Percentiles rank a stretch among this genome's conserved stretches.
Evolutionary conservation across 2,329 filamentous ascomycete genomes (phyloP).

Genomic region (Xylariaceae sp.): DNA sequence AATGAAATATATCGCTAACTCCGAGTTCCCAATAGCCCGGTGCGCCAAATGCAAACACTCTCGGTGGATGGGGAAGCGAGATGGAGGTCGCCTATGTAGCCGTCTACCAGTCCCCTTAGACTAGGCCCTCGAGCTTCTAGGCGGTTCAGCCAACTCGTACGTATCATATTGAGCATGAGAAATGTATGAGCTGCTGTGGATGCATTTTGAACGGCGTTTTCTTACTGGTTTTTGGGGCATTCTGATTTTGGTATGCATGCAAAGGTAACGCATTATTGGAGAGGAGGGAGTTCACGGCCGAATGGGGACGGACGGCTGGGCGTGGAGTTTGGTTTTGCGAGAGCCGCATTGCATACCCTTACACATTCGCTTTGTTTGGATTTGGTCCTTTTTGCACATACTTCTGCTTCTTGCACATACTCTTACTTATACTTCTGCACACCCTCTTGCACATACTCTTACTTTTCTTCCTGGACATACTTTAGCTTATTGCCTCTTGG

Average conservation of each 20-base stretch:
- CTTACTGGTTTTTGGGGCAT: not conserved
- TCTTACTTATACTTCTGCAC: not conserved
- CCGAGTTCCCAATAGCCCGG: conserved; percentile 51
- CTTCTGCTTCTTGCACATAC: conserved; percentile 22
- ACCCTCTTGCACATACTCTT: conserved; percentile 11
- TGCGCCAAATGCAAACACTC: conserved; percentile 53
- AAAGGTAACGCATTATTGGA: conserved; percentile 12
- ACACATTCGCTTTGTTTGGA: conserved; percentile 18
- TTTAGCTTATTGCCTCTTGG: conserved; percentile 2
- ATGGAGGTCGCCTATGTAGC: conserved; percentile 62
- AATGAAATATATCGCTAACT: not conserved
- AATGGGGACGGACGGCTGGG: not conserved
- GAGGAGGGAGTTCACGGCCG: conserved; percentile 12
- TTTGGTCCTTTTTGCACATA: not conserved
- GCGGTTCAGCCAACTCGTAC: no score
- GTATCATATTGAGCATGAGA: not conserved
- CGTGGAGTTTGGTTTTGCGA: conserved; percentile 18
- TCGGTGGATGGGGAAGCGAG: conserved; percentile 53
- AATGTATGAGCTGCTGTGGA: not conserved
- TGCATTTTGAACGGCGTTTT: conserved; percentile 9
- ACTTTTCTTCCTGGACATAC: conserved; percentile 13
- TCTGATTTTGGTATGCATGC: conserved; percentile 4
- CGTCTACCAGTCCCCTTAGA: conserved; percentile 36
- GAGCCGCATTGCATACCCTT: conserved; percentile 23
- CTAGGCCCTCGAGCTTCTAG: not conserved